Evolutionary conservation across 345 rosid genomes (phyloP).

Genomic region (Eucalyptus sp.): DNA sequence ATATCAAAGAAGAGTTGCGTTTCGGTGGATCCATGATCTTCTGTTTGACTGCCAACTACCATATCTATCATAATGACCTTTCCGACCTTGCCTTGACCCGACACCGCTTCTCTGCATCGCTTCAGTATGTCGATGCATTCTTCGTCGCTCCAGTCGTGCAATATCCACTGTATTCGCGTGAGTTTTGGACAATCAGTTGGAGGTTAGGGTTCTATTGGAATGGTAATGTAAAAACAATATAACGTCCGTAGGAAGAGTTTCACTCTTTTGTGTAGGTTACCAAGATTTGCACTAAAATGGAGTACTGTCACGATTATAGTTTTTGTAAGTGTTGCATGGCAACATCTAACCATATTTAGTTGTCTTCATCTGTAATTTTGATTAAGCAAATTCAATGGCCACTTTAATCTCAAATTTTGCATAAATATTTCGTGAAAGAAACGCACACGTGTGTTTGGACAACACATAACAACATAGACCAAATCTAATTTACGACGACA

Average conservation of each 20-base stretch:
- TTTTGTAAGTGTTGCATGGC: neutral
- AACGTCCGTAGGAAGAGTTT: neutral
- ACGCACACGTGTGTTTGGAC: neutral
- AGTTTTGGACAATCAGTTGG: neutral
- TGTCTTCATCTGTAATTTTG: neutral
- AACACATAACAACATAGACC: neutral
- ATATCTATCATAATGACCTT: constrained; percentile 2
- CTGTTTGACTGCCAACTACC: neutral
- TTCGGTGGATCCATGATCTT: neutral
- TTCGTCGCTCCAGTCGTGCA: neutral
- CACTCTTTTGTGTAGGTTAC: neutral
- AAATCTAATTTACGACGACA: neutral
- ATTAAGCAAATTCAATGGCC: neutral
- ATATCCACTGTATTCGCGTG: neutral
- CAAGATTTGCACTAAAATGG: neutral
- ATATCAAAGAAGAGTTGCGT: constrained; percentile 7
- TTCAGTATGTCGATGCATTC: neutral
- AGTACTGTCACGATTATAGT: neutral
- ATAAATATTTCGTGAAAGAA: neutral
- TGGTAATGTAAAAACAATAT: neutral
- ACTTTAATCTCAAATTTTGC: neutral
- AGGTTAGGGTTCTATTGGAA: neutral
- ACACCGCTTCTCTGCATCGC: neutral
- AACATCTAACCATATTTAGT: neutral
- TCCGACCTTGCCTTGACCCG: neutral